These are phyloP conservation scores for Ogataea nonfermentans DNA, from an alignment of 805 yeast species.

Conservation along the genomic window DNA sequence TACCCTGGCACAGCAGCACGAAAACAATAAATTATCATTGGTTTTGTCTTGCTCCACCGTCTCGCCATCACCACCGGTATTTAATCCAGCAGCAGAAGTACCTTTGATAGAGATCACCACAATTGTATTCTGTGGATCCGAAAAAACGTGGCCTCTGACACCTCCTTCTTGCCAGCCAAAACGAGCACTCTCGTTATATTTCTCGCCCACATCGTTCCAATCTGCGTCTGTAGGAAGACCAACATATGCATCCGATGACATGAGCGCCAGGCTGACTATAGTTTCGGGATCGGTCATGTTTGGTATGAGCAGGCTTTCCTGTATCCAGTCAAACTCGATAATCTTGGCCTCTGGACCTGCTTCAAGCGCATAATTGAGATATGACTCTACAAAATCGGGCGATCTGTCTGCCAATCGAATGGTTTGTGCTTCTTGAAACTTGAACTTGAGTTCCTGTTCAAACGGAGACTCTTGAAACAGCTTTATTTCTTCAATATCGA, in stretches of 20 bases:
- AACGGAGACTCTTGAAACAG: slow-evolving; percentile 20
- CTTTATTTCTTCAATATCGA: slow-evolving; percentile 3
- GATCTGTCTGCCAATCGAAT: slow-evolving; percentile 44
- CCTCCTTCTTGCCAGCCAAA: slow-evolving; percentile 91
- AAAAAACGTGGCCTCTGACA: slow-evolving; percentile 87
- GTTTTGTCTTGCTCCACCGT: slow-evolving; percentile 78
- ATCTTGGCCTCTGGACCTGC: slow-evolving; percentile 33
- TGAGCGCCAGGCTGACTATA: slow-evolving; percentile 68
- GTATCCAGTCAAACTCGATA: slow-evolving; percentile 63
- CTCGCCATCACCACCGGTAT: slow-evolving; percentile 48
- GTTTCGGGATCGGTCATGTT: slow-evolving; percentile 74
- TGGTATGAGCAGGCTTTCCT: slow-evolving; percentile 58
- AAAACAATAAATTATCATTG: slow-evolving; percentile 85
- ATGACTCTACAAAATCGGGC: slow-evolving; percentile 67
- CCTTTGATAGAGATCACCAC: slow-evolving; percentile 87
- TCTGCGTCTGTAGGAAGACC: slow-evolving; percentile 72
- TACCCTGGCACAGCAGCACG: slow-evolving; percentile 95
- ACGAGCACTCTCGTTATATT: slow-evolving; percentile 52
- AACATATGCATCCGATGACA: slow-evolving; percentile 92
- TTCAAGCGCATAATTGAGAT: slow-evolving; percentile 53
- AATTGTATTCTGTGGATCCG: slow-evolving; percentile 48
- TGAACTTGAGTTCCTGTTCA: slow-evolving; percentile 20
- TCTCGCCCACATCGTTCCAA: slow-evolving; percentile 64
- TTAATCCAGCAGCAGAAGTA: slow-evolving; percentile 77
- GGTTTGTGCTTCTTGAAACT: slow-evolving; percentile 14